Evolutionary conservation across 1,139 yeast species (phyloP).

Genomic region (Scheffersomyces cryptocercus): DNA sequence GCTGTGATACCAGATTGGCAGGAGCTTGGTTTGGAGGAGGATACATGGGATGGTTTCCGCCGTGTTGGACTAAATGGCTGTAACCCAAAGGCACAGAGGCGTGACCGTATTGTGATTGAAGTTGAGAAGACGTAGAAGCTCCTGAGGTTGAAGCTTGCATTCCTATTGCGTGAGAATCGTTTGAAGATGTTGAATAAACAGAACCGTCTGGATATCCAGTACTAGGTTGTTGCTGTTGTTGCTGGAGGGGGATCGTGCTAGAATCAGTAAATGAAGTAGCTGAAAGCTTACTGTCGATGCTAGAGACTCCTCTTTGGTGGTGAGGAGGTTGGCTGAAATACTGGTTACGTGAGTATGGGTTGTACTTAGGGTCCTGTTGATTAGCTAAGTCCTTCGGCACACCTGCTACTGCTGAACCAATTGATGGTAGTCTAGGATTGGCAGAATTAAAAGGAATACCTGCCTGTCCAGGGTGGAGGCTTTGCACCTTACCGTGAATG

Average conservation of each 20-base stretch:
- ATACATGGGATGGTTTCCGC: background rate
- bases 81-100: background rate
- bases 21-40: background rate
- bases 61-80: background rate
- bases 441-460: background rate
- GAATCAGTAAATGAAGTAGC: background rate
- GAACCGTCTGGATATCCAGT: background rate
- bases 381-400: background rate
- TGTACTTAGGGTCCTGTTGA: constrained; percentile 1
- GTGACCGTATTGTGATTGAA: background rate
- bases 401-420: constrained; percentile 1
- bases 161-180: background rate
- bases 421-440: background rate
- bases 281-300: background rate
- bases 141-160: background rate
- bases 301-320: constrained; percentile 1
- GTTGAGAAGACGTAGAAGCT: background rate
- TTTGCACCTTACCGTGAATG: constrained; percentile 3
- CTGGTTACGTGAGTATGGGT: background rate
- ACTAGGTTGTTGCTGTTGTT: background rate
- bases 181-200: too few species aligned
- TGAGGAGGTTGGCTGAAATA: constrained; percentile 1
- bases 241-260: background rate
- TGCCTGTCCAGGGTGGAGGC: background rate
- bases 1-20: background rate